A percentile compares a stretch with the other conserved stretches of the same genome.
phyloP scores from a whole-genome alignment of 495 filamentous ascomycete genomes.

The Talaromyces nanjingensis region DNA sequence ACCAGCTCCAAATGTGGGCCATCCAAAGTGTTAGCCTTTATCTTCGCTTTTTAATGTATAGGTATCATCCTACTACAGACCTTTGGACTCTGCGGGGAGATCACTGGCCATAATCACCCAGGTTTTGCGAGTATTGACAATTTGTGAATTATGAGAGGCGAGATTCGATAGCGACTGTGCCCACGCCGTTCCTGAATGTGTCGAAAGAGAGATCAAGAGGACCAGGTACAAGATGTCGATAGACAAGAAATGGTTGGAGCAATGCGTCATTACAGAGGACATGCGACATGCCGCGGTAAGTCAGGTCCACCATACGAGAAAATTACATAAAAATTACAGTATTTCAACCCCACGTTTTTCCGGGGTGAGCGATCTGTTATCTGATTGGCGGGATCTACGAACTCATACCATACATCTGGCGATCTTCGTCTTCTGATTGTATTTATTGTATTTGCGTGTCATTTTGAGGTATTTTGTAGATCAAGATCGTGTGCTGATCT shows the following conservation, averaged over 20 bases:
- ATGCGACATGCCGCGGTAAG: background rate
- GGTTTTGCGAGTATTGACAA: background rate
- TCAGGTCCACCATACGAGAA: background rate
- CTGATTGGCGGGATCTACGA: background rate
- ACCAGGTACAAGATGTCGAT: background rate
- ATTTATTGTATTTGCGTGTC: background rate
- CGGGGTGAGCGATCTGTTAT: background rate
- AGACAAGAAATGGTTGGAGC: background rate
- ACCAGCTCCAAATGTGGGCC: background rate
- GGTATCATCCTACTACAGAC: constrained; percentile 11
- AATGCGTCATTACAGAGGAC: constrained; percentile 1
- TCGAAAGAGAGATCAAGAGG: background rate
- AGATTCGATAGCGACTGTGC: background rate
- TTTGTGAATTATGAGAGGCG: background rate
- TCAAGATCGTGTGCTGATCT: background rate
- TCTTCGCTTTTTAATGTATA: background rate
- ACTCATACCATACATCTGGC: background rate
- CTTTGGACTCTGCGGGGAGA: constrained; percentile 13
- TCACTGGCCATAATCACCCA: background rate
- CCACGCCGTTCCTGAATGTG: background rate
- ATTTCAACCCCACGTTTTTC: background rate
- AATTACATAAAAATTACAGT: background rate
- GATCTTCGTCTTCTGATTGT: background rate
- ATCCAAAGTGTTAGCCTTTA: background rate
- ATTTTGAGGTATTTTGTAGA: background rate